Base-by-base conservation (phyloP, 768 basidiomycete species). In the Galerina sulciceps region DNA sequence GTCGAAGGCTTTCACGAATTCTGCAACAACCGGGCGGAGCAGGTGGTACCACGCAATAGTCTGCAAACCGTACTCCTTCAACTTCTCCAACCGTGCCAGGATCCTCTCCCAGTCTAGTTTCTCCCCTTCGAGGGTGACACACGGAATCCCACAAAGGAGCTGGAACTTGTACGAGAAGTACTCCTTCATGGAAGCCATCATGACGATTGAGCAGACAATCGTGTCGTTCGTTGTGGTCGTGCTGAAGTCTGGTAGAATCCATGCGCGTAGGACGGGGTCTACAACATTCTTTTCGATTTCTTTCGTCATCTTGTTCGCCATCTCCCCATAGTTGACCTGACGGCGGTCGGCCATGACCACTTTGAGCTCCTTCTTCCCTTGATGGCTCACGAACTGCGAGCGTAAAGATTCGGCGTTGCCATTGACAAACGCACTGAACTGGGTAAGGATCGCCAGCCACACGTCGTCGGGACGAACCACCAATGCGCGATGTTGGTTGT, bases 111-210 rank as follows among this genome's bases (percentile, higher is more conserved):
- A 62, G 18, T 62, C 61, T 34, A 41, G 31, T 38, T 50, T 57
- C 23, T 57, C 47, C n/a, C 61, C 61, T 18, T 58, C 56, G 10
- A 62, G 53, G 15, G 61, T 62, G 10, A 62, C 53, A 18, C 47
- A 26, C 2, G 61, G 61, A 11, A 62, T 57, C 6, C 57, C 61
- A 36, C 61, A 62, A 3, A 44, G 15, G 15, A 62, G 52, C 14
- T 40, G 34, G 4, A 52, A 41, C 13, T 55, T 48, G 45, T 58
- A 62, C 10, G 41, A n/a, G 34, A 58, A 58, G 37, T 62, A 62
- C 6, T 42, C 47, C 31, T 62, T 62, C 53, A 62, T 22, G 14
- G 57, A 55, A 3, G 61, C 53, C 61, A 59, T 62, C 61, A 62
- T 55, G 6, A 58, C 38, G 8, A 58, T 26, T 2, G 61, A 48